Conservation (phyloP, 1,284 basidiomycete genomes). For the Exobasidium rhododendri region DNA sequence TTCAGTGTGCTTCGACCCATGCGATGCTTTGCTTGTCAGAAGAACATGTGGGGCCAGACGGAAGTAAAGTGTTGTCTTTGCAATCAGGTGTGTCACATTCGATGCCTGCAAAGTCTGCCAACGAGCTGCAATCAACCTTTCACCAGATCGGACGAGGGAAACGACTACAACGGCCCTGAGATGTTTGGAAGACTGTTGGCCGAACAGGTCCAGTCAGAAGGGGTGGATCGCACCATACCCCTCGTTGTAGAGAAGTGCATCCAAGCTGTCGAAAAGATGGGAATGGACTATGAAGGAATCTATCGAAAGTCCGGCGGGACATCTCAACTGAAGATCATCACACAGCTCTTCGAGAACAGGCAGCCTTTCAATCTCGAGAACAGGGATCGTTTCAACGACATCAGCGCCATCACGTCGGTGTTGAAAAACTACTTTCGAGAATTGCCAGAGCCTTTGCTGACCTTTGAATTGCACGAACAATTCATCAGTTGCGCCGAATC, state of each 20-base stretch:
- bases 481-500: conserved; percentile 62
- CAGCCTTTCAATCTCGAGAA: conserved; percentile 86
- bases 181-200: conserved; percentile 85
- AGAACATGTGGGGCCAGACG: conserved; percentile 97
- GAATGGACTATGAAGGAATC: conserved; percentile 89
- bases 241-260: conserved; percentile 93
- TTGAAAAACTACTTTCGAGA: conserved; percentile 94
- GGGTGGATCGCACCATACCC: conserved; percentile 66
- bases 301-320: conserved; percentile 96
- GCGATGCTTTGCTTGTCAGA: conserved; percentile 88
- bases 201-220: conserved; percentile 77
- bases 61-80: conserved; percentile 70
- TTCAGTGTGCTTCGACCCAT: conserved; percentile 82
- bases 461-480: conserved; percentile 83
- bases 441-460: conserved; percentile 83
- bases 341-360: conserved; percentile 88
- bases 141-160: conserved; percentile 30
- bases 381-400: conserved; percentile 87
- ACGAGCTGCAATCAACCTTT: conserved; percentile 43
- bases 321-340: conserved; percentile 86
- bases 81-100: conserved; percentile 40
- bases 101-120: conserved; percentile 40
- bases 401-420: conserved; percentile 91
- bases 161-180: conserved; percentile 59
- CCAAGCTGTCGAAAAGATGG: conserved; percentile 78